These are phyloP conservation scores for Colletotrichum simmondsii DNA, from an alignment of 2,329 filamentous ascomycete species.

Conservation along the genomic window DNA sequence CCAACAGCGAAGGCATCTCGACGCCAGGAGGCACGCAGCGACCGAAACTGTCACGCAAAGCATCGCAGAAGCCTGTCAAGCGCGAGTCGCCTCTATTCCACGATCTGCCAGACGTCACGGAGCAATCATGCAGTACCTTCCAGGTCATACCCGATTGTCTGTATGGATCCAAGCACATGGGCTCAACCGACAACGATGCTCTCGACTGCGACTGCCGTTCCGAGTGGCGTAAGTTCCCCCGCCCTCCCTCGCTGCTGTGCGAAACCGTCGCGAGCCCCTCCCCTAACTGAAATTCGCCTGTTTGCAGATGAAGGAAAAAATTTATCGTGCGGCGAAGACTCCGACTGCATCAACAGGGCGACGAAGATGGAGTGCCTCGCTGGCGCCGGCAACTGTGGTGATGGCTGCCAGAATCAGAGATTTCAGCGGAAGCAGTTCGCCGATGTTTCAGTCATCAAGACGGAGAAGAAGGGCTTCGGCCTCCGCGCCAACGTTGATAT, in stretches of 20 bases:
- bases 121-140: constrained; percentile 80
- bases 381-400: constrained; percentile 84
- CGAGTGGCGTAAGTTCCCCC: constrained; percentile 84
- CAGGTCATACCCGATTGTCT: constrained; percentile 85
- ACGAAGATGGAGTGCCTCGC: constrained; percentile 96
- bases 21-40: constrained; percentile 64
- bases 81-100: constrained; percentile 75
- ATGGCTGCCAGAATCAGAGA: constrained; percentile 91
- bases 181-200: constrained; percentile 87
- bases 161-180: constrained; percentile 92
- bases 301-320: constrained; percentile 73
- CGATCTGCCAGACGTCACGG: constrained; percentile 81
- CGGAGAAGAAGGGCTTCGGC: constrained; percentile 96
- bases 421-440: constrained; percentile 93
- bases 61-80: constrained; percentile 53
- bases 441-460: constrained; percentile 93
- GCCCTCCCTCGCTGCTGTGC: constrained; percentile 25
- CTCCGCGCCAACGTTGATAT: constrained; percentile 84
- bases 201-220: constrained; percentile 95
- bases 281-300: constrained; percentile 25
- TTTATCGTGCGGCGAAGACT: constrained; percentile 92
- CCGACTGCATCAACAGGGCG: constrained; percentile 97
- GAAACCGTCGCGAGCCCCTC: constrained; percentile 30
- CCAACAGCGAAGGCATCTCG: constrained; percentile 58
- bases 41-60: constrained; percentile 60